Conservation (phyloP, 257 asterid genomes). For the Voacanga thouarsii region DNA sequence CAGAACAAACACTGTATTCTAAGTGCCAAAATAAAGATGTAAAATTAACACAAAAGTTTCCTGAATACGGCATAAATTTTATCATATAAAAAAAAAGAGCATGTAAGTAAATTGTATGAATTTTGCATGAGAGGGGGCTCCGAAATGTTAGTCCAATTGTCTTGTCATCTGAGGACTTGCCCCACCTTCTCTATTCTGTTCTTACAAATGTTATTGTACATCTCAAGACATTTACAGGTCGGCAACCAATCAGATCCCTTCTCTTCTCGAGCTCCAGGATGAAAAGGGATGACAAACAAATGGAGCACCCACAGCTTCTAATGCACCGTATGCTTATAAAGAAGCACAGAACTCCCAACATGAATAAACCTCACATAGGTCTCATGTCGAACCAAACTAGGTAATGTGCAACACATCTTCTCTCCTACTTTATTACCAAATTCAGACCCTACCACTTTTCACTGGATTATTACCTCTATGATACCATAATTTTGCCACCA, state of each 20-base stretch:
- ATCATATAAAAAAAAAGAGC: too few species aligned
- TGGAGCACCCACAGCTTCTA: neutral
- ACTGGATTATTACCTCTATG: slow-evolving; percentile 7
- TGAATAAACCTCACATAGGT: slow-evolving; percentile 38
- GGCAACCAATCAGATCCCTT: neutral
- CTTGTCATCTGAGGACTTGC: too few species aligned
- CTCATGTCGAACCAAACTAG: slow-evolving; percentile 24
- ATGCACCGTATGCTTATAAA: neutral
- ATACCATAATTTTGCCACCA: slow-evolving; percentile 41
- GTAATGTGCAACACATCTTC: slow-evolving; percentile 35
- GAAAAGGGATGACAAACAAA: neutral
- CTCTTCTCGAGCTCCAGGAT: neutral
- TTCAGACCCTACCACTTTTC: slow-evolving; percentile 52
- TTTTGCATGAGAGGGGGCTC: too few species aligned
- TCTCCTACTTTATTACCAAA: slow-evolving; percentile 40
- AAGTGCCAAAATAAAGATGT: too few species aligned
- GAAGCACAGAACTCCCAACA: slow-evolving; percentile 43
- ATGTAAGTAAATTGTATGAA: too few species aligned
- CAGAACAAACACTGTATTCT: too few species aligned
- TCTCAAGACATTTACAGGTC: too few species aligned
- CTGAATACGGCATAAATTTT: too few species aligned
- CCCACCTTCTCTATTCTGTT: too few species aligned
- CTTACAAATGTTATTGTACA: too few species aligned
- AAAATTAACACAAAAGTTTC: too few species aligned
- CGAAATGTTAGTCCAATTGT: too few species aligned